Evolutionary conservation across 2,329 filamentous ascomycete species (phyloP), one percentile per base, ranked within the genome.

Genomic region (Fusarium fracticaudum): DNA sequence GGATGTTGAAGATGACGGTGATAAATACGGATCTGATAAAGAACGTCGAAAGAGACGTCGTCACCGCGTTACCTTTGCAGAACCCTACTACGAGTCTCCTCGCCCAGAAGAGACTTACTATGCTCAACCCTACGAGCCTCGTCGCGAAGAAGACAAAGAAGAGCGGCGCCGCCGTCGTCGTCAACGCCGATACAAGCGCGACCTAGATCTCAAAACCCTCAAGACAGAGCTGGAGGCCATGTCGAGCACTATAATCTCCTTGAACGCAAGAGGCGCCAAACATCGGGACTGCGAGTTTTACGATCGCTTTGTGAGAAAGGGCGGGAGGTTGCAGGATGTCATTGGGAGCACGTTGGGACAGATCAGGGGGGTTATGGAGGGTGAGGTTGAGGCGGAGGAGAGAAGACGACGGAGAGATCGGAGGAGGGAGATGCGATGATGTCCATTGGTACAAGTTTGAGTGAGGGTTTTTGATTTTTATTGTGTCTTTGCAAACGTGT

Each of bases 221-320:
- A 71, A 64, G 60, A 69, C 73, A n/a, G 76, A 78, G 35, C 65
- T 78, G 24, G 76, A 78, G 40, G 69, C 67, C 53, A 78, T 78
- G 76, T 78, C 76, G 7, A 76, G 75, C 64, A 78, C 76, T 22
- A 77, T 78, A 63, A 78, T 78, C 51, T 67, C 65, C 13, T 47
- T 78, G 11, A 78, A 77, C 37, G 66, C 75, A 12, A 50, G 76
- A 4, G 76, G 74, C 17, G 63, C 76, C 10, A 61, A 67, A 20
- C 76, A 78, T 31, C 54, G 70, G 12, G 76, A 78, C 51, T 78
- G 76, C 10, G 73, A 78, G 60, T 78, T 78, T 40, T 78, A 78
- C 37, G 75, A 78, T 40, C 67, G 72, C 38, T 78, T 78, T 50
- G 76, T 77, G 14, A 50, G 75, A 26, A 76, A 76, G 64, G 76